Evolutionary conservation across 2,329 filamentous ascomycete genomes (phyloP).

Genomic region (Aaosphaeria arxii): DNA sequence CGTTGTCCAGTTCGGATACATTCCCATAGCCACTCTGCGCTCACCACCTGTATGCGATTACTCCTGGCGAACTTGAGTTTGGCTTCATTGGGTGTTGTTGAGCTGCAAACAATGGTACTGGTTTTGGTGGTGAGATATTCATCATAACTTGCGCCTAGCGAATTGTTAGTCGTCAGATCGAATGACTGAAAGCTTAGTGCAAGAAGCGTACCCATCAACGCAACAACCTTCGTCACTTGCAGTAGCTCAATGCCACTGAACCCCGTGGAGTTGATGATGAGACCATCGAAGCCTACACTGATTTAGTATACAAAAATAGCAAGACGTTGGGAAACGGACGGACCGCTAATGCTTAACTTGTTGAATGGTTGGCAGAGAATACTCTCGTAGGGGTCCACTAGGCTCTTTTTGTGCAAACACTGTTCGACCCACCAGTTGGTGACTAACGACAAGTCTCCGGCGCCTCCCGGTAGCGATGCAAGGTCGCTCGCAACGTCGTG

Average conservation of each 20-base stretch:
- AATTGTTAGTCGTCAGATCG: slow-evolving; percentile 1
- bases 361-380: slow-evolving; percentile 76
- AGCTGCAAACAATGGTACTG: slow-evolving; percentile 75
- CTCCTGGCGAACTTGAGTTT: slow-evolving; percentile 76
- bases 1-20: slow-evolving; percentile 60
- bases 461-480: slow-evolving; percentile 30
- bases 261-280: slow-evolving; percentile 76
- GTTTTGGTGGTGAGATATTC: slow-evolving; percentile 69
- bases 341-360: slow-evolving; percentile 62
- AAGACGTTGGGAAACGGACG: slow-evolving; percentile 7
- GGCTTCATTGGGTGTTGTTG: slow-evolving; percentile 57
- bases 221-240: slow-evolving; percentile 75
- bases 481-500: slow-evolving; percentile 38
- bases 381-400: slow-evolving; percentile 67
- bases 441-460: slow-evolving; percentile 47
- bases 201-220: slow-evolving; percentile 59
- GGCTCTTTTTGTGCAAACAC: slow-evolving; percentile 73
- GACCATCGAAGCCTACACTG: slow-evolving; percentile 58
- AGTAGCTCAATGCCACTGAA: slow-evolving; percentile 82
- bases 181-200: neutral
- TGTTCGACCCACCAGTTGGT: slow-evolving; percentile 94
- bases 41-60: slow-evolving; percentile 78
- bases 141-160: slow-evolving; percentile 69
- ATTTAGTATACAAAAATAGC: slow-evolving; percentile 14
- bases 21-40: slow-evolving; percentile 79